Percentiles rank a stretch among this genome's conserved stretches.
Evolutionary conservation across 306 rosid genomes (phyloP).

Genomic region (Acacia confusa): DNA sequence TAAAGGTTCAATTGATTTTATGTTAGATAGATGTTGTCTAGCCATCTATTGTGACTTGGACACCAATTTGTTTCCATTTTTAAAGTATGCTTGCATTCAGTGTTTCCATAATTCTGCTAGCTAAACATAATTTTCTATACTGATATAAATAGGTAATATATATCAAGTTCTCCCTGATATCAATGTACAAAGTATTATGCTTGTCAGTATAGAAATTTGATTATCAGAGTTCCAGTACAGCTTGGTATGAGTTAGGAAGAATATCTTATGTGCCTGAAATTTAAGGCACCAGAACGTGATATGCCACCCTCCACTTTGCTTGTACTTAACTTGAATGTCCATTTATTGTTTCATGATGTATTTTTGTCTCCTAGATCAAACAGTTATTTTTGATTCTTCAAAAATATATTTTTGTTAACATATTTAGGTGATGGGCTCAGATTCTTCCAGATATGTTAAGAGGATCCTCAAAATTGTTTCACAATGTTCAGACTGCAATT

Average conservation of each 20-base stretch:
- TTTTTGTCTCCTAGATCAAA: constrained; percentile 13
- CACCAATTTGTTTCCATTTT: constrained; percentile 7
- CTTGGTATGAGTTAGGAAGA: background rate
- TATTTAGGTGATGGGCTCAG: constrained; percentile 58
- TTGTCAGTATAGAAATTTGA: background rate
- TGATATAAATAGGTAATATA: background rate
- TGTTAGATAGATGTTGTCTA: constrained; percentile 2
- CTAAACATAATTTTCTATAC: background rate
- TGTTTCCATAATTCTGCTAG: background rate
- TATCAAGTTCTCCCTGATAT: background rate
- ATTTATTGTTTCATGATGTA: background rate
- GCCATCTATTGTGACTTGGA: constrained; percentile 19
- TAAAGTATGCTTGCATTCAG: background rate
- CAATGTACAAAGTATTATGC: background rate
- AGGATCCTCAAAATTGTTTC: constrained; percentile 69
- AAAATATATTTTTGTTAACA: constrained; percentile 25
- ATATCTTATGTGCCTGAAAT: background rate
- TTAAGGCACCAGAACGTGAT: background rate
- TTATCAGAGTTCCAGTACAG: background rate
- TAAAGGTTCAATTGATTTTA: background rate
- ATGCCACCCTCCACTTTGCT: background rate
- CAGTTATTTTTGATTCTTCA: constrained; percentile 6
- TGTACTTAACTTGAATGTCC: background rate
- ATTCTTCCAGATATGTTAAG: constrained; percentile 77
- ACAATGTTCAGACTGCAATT: constrained; percentile 68